Evolutionary conservation across 1,284 basidiomycete genomes (phyloP).

Genomic region (Stygiomarasmius scandens): DNA sequence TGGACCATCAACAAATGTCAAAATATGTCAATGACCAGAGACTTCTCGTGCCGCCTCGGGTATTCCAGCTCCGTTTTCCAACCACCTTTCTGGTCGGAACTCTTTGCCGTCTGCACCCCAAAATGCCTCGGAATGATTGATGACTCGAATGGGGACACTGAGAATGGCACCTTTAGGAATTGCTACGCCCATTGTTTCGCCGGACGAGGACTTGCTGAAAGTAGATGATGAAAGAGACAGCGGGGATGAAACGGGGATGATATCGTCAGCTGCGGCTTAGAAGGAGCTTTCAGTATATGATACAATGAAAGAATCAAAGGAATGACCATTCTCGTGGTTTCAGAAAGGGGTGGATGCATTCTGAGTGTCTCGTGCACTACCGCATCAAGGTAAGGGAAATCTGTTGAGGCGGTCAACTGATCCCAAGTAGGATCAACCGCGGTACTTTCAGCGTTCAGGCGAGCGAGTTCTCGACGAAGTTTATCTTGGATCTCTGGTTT

Average conservation of each 20-base stretch:
- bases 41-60: constrained; percentile 30
- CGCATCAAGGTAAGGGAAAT: constrained; percentile 28
- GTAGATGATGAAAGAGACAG: constrained; percentile 33
- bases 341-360: constrained; percentile 44
- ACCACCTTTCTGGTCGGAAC: constrained; percentile 46
- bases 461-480: constrained; percentile 29
- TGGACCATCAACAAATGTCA: constrained; percentile 44
- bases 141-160: constrained; percentile 38
- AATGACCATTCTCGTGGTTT: constrained; percentile 45
- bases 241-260: constrained; percentile 46
- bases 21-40: constrained; percentile 41
- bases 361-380: constrained; percentile 53
- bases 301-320: constrained; percentile 13
- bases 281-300: constrained; percentile 27
- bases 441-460: too few relatives aligned
- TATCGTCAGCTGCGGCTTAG: constrained; percentile 51
- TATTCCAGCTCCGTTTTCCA: constrained; percentile 23
- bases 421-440: constrained; percentile 24
- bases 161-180: constrained; percentile 49
- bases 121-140: constrained; percentile 50
- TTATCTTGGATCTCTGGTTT: constrained; percentile 25
- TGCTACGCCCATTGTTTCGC: constrained; percentile 34
- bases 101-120: constrained; percentile 47
- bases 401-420: neutral
- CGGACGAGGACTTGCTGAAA: constrained; percentile 35